Percentiles rank a stretch among this genome's conserved stretches.
Conservation (phyloP, 139 green algal genomes). For the Mychonastes homosphaera region DNA sequence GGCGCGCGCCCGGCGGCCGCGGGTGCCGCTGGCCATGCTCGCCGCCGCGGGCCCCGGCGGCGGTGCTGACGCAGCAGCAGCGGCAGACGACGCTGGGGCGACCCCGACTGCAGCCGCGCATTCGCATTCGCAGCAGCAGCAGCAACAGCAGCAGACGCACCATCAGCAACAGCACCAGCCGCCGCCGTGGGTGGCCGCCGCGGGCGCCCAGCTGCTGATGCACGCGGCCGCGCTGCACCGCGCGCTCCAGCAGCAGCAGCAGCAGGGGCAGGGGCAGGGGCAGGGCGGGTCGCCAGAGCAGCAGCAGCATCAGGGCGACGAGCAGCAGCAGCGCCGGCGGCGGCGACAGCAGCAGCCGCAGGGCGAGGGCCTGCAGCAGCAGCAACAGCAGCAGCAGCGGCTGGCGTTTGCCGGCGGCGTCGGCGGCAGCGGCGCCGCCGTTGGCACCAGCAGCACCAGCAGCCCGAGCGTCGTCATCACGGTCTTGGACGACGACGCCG, state of each 20-base stretch:
- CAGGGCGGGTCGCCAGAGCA: not conserved
- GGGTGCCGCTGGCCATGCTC: too few relatives aligned
- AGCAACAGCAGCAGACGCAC: not conserved
- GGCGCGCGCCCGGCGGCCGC: too few relatives aligned
- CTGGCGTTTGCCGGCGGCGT: too few relatives aligned
- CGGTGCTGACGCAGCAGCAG: too few relatives aligned
- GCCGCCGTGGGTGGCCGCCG: conserved; percentile 1
- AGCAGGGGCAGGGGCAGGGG: not conserved
- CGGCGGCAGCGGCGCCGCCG: too few relatives aligned
- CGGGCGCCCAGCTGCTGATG: conserved; percentile 28
- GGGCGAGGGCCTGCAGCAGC: not conserved
- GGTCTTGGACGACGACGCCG: not conserved
- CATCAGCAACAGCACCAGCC: not conserved
- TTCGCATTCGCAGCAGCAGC: not conserved
- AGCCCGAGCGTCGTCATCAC: not conserved
- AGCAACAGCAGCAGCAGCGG: not conserved
- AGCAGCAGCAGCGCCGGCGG: not conserved
- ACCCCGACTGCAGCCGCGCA: too few relatives aligned
- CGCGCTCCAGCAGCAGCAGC: conserved; percentile 20
- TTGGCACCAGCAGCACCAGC: not conserved
- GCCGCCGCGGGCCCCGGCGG: too few relatives aligned
- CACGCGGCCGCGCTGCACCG: conserved; percentile 22
- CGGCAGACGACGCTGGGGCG: too few relatives aligned
- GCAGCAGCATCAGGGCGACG: conserved; percentile 4
- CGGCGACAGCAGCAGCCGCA: not conserved